Evolutionary conservation across 2,329 filamentous ascomycete genomes (phyloP), one percentile per base, ranked within the genome.

Genomic region (Pezicula neosporulosa): DNA sequence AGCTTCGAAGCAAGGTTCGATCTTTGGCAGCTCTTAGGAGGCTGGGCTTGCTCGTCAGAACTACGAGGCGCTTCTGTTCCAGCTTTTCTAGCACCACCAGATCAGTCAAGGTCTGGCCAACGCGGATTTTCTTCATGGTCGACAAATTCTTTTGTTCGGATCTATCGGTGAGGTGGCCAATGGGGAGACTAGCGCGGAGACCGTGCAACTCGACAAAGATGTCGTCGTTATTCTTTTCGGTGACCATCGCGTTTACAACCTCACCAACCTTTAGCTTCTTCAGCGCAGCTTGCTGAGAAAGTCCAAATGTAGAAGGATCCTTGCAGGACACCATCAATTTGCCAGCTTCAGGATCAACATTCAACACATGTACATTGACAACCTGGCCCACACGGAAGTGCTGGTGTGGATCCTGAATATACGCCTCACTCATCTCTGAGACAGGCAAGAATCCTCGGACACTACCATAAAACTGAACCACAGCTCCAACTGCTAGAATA

Each of bases 401-500:
- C 63, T 95, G 85, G 43, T 82, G 83, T 4, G 94, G 91, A 63
- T 97, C 89, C 59, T 87, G 82, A 63, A 99, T 97, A 65, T 87
- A 97, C 10, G 92, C 91, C 68, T 99, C 94, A 67, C 94, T 97
- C 94, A 99, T 99, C 70, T 99, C 93, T 1, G 89, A 89, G 1
- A 96, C 86, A 2, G 94, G 94, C 49, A 99, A 77, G 73, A 95
- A 99, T 8, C 88, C 95, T 58, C 84, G 83, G 18, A 99, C 77
- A 8, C 77, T 72, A 16, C 90, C 90, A 63, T 95, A 99, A 70
- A 97, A 99, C 66, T 96, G 90, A 48, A 99, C 87, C 16, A 93
- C 83, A 10, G 94, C 94, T 53, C 94, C 94, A 48, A 83, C 83
- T 3, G 81, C 72, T 51, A 90, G 77, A 10, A 99, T 76, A 57